A percentile compares a stretch with the other conserved stretches of the same genome.
Conservation (phyloP, 177 flowering plant genomes). For the Telopea speciosissima region DNA sequence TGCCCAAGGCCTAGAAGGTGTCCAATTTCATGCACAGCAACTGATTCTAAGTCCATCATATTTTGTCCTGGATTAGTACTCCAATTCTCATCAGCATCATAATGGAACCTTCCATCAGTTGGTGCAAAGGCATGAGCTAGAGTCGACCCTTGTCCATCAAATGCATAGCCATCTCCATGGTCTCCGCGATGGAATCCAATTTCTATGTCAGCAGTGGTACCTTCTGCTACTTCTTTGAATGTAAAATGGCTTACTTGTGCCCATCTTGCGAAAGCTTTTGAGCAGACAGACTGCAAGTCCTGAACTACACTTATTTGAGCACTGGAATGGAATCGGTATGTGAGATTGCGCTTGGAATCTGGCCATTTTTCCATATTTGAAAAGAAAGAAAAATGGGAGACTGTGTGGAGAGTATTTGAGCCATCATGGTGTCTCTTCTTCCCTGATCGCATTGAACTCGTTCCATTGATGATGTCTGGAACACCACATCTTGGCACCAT, state of each 20-base stretch:
- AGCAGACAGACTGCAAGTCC: background rate
- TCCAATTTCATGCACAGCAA: constrained; percentile 15
- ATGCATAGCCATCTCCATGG: constrained; percentile 8
- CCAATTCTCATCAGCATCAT: constrained; percentile 8
- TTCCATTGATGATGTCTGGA: constrained; percentile 25
- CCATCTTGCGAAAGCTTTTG: constrained; percentile 10
- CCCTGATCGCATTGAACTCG: constrained; percentile 7
- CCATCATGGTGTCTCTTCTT: constrained; percentile 3
- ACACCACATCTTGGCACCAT: constrained; percentile 33
- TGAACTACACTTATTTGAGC: background rate
- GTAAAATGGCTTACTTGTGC: constrained; percentile 2
- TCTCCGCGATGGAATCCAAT: constrained; percentile 8
- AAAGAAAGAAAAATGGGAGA: constrained; percentile 12
- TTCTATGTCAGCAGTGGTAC: background rate
- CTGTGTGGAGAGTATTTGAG: background rate
- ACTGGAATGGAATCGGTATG: constrained; percentile 6
- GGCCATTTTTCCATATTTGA: constrained; percentile 15
- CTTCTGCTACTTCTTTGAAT: constrained; percentile 6
- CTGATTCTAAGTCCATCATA: constrained; percentile 9
- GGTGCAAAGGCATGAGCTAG: constrained; percentile 14
- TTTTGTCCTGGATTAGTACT: background rate
- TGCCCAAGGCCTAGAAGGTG: constrained; percentile 13
- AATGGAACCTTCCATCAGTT: constrained; percentile 7
- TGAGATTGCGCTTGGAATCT: constrained; percentile 1
- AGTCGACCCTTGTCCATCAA: constrained; percentile 9